Conservation (phyloP, 768 basidiomycete genomes). For the Lactifluus echinatus region DNA sequence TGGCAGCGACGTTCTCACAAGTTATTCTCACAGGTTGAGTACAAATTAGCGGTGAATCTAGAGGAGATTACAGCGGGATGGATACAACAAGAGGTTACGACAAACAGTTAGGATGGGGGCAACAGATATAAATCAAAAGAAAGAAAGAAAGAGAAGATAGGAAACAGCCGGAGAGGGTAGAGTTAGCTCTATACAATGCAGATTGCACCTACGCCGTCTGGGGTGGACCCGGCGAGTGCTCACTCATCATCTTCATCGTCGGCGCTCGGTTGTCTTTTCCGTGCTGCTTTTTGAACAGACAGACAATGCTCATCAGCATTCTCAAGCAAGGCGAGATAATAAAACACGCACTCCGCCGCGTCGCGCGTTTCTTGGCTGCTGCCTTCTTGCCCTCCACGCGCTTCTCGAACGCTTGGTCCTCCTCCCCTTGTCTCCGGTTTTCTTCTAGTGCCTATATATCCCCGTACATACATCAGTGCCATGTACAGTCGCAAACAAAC, state of each 20-base stretch:
- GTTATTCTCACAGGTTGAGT: no score
- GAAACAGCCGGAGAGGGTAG: background rate
- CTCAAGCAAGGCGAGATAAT: background rate
- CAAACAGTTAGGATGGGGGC: background rate
- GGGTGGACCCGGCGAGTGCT: background rate
- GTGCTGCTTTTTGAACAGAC: background rate
- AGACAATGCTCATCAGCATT: background rate
- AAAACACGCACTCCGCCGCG: constrained; percentile 33
- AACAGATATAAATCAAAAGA: no score
- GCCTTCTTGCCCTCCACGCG: constrained; percentile 76
- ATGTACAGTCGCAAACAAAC: background rate
- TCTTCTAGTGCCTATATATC: constrained; percentile 68
- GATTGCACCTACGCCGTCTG: no score
- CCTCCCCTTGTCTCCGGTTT: constrained; percentile 74
- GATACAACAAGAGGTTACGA: no score
- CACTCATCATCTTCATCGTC: constrained; percentile 12
- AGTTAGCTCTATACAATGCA: no score
- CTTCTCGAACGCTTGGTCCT: constrained; percentile 86
- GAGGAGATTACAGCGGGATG: no score
- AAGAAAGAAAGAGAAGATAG: background rate
- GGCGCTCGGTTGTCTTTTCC: constrained; percentile 2
- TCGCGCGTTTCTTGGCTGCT: constrained; percentile 66
- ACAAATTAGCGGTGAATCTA: no score
- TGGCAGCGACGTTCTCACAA: no score
- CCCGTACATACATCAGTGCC: background rate